Percentiles rank a stretch among this genome's conserved stretches.
Conservation (phyloP, 306 rosid species). For the Carpinus fangiana region DNA sequence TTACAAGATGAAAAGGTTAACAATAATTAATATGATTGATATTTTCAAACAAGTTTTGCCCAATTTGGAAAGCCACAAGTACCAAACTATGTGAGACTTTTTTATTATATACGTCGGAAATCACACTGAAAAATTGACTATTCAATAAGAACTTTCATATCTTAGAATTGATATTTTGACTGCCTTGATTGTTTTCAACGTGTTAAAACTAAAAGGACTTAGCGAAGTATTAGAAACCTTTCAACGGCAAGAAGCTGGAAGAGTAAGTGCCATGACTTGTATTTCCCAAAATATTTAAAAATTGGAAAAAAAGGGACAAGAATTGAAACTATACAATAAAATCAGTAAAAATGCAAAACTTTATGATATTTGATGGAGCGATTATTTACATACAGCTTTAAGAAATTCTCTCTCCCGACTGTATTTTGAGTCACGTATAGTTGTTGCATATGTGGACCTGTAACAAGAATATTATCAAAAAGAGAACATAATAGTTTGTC, state of each 20-base stretch:
- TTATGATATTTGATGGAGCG: slow-evolving; percentile 10
- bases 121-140: neutral
- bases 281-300: neutral
- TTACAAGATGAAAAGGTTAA: neutral
- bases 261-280: neutral
- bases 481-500: neutral
- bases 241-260: neutral
- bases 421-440: slow-evolving; percentile 84
- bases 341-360: slow-evolving; percentile 6
- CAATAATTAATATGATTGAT: neutral
- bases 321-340: neutral
- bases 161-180: neutral
- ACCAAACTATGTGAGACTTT: neutral
- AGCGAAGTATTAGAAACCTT: neutral
- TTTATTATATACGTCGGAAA: neutral
- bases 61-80: neutral
- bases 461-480: slow-evolving; percentile 10
- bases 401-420: slow-evolving; percentile 91
- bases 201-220: slow-evolving; percentile 1
- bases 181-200: neutral
- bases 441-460: slow-evolving; percentile 97
- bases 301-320: neutral
- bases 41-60: neutral
- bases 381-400: slow-evolving; percentile 64
- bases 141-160: neutral